Evolutionary conservation across 805 yeast species (phyloP).

Genomic region (Kregervanrija fluxuum): DNA sequence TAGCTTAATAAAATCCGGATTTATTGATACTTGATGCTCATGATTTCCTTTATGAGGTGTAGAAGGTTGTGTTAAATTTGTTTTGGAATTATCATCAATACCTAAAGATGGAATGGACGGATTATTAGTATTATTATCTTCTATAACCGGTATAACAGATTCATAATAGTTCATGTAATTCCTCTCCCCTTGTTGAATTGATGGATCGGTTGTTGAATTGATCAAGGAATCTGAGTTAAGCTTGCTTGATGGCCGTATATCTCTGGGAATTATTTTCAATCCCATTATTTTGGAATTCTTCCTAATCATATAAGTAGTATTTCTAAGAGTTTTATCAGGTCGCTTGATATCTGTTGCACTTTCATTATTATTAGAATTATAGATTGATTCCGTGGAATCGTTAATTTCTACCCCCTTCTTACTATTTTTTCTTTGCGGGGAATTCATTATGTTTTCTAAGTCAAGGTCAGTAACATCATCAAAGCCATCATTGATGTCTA

Average conservation of each 20-base stretch:
- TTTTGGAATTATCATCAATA: too few relatives aligned
- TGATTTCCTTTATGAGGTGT: too few relatives aligned
- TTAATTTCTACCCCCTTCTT: neutral
- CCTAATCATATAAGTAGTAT: conserved; percentile 11
- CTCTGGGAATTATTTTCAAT: conserved; percentile 12
- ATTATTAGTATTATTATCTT: too few relatives aligned
- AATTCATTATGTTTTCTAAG: conserved; percentile 24
- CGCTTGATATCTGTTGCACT: too few relatives aligned
- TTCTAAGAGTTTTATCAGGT: conserved; percentile 3
- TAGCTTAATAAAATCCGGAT: conserved; percentile 20
- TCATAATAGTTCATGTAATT: conserved; percentile 23
- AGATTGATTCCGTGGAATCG: neutral
- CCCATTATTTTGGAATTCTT: conserved; percentile 24
- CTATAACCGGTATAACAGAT: conserved; percentile 25
- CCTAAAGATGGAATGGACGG: too few relatives aligned
- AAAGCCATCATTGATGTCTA: conserved; percentile 28
- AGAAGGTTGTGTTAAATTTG: too few relatives aligned
- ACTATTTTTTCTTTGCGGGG: conserved; percentile 2
- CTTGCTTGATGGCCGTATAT: neutral
- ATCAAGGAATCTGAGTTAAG: neutral
- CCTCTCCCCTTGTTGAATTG: conserved; percentile 7
- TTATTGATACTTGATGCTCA: conserved; percentile 10
- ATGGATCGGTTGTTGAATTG: conserved; percentile 2
- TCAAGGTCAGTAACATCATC: conserved; percentile 31
- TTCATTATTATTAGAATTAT: too few relatives aligned